phyloP scores from a whole-genome alignment of 2,329 filamentous ascomycete genomes.

The Trichocomaceae sp. region DNA sequence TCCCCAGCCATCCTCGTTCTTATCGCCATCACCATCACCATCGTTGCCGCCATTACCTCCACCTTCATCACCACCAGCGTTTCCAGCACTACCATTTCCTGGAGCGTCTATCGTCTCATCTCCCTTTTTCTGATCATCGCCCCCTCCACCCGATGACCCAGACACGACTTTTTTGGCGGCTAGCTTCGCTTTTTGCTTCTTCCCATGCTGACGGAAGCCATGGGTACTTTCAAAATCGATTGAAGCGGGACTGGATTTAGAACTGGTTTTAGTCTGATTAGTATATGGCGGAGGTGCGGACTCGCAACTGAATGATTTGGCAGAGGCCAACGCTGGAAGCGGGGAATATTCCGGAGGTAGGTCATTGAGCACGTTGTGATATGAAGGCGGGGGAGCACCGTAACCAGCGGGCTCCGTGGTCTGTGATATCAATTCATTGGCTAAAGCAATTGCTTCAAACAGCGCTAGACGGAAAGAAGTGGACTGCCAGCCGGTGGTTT shows the following conservation, averaged over 20 bases:
- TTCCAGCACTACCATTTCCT: slow-evolving; percentile 25
- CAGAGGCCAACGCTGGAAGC: slow-evolving; percentile 23
- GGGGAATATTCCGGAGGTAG: slow-evolving; percentile 29
- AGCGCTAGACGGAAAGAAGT: slow-evolving; percentile 3
- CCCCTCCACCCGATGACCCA: slow-evolving; percentile 20
- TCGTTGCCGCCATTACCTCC: slow-evolving; percentile 24
- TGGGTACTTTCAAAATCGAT: slow-evolving; percentile 10
- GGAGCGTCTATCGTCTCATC: slow-evolving; percentile 27
- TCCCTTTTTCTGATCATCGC: slow-evolving; percentile 24
- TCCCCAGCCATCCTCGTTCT: slow-evolving; percentile 38
- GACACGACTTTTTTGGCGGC: slow-evolving; percentile 14
- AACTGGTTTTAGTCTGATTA: slow-evolving; percentile 12
- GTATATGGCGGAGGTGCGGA: slow-evolving; percentile 9
- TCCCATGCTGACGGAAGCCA: slow-evolving; percentile 29
- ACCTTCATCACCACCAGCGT: slow-evolving; percentile 24
- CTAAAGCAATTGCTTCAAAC: slow-evolving; percentile 9
- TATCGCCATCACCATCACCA: slow-evolving; percentile 26
- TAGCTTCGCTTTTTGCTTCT: slow-evolving; percentile 24
- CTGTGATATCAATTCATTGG: slow-evolving; percentile 8
- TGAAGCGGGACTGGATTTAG: slow-evolving; percentile 12
- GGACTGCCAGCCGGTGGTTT: not conserved
- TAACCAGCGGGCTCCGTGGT: slow-evolving; percentile 17
- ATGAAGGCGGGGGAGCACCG: slow-evolving; percentile 25
- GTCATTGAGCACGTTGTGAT: slow-evolving; percentile 27
- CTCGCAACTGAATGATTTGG: slow-evolving; percentile 14